Base-by-base conservation (phyloP, 331 rosid species). In the Phaseolus coccineus region DNA sequence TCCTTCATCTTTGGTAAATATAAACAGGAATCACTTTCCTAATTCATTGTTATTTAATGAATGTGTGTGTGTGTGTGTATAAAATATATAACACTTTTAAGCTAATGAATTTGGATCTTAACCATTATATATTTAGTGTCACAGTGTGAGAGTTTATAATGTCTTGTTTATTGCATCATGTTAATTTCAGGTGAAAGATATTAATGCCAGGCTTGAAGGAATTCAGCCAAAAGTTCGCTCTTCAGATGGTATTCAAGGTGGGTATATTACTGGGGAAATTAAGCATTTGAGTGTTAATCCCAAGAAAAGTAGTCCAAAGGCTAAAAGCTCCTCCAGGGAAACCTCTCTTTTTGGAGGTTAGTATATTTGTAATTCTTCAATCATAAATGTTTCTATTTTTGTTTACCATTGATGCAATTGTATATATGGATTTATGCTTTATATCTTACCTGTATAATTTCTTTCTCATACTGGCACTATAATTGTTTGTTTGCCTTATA, bases 201-300 rank as follows among this genome's bases (percentile, higher is more conserved):
- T 96, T 80, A 96, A 96, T 83, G 98, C 99, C 44, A 91, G 97
- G 80, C 84, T 96, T 10, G 99, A 96, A 87, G 94, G 97, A 73
- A 90, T 93, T 87, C 93, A 92, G 69, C 98, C 99, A 44, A 93
- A 93, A 83, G 81, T 85, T 76, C 91, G 88, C 84, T 77, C 92
- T 56, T 79, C 96, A 14, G 96, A 93, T 87, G 96, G 94, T 74
- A 83, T 87, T 69, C 35, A 85, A 8, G 73, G 90, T 81, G 90
- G 89, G 84, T 90, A 85, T 85, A 62, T 85, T 69, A 69, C 89
- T 76, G 96, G 89, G 61, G 98, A 96, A 80, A 77, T 81, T 64
- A 96, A 90, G 81, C 84, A 87, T 70, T 79, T 73, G 78, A 85
- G 64, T 76, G 77, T 69, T 77, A 91, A 87, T 82, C 76, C 88